These are phyloP conservation scores for Lasiodiplodia sp. DNA, from an alignment of 2,329 filamentous ascomycete species.

Conservation along the genomic window DNA sequence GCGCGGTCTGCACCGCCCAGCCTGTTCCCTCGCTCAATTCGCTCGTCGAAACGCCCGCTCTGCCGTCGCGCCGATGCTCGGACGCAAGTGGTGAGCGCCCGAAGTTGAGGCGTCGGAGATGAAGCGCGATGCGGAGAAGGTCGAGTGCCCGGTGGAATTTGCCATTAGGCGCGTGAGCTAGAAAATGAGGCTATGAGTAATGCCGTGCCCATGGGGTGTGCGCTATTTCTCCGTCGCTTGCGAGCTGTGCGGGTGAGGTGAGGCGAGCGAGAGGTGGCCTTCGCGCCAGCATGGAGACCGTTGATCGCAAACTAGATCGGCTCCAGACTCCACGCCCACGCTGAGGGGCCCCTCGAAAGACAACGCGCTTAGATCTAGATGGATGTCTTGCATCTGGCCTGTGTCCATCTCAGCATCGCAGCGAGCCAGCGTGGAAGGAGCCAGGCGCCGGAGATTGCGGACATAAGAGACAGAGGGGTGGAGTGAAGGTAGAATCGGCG, in stretches of 20 bases:
- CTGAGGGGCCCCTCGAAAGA: conserved; percentile 17
- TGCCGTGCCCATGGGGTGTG: conserved; percentile 19
- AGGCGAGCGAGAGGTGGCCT: conserved; percentile 22
- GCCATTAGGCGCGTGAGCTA: neutral
- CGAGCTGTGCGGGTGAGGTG: neutral
- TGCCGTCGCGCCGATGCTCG: conserved; percentile 9
- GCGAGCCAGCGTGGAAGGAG: neutral
- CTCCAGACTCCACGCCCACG: conserved; percentile 5
- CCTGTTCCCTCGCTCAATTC: conserved; percentile 10
- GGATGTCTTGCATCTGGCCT: conserved; percentile 20
- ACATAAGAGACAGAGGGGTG: neutral
- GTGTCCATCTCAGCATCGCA: conserved; percentile 10
- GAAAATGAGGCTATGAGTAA: conserved; percentile 15
- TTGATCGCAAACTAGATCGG: conserved; percentile 19
- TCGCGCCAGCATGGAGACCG: conserved; percentile 9
- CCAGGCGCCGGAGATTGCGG: conserved; percentile 15
- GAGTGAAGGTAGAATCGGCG: neutral
- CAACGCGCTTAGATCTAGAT: conserved; percentile 12
- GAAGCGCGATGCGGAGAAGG: conserved; percentile 24
- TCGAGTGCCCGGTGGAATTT: conserved; percentile 7
- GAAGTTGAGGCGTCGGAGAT: conserved; percentile 26
- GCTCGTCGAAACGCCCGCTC: neutral
- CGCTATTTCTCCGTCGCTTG: neutral
- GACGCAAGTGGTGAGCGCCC: conserved; percentile 16
- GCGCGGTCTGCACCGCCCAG: conserved; percentile 29